Evolutionary conservation across 345 rosid genomes (phyloP).

Genomic region (Conringia planisiliqua): DNA sequence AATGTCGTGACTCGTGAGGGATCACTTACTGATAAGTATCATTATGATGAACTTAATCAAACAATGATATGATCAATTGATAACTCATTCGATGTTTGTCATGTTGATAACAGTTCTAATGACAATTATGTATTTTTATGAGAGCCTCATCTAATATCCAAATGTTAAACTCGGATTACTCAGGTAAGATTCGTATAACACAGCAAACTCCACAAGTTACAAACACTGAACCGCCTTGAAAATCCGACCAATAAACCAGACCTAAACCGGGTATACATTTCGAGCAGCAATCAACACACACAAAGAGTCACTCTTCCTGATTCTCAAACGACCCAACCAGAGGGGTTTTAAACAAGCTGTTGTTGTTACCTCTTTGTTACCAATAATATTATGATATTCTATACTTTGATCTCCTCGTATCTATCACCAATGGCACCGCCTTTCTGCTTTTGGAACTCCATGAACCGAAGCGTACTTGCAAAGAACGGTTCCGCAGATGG

Average conservation of each 20-base stretch:
- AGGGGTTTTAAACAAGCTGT: not conserved
- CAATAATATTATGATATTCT: slow-evolving; percentile 17
- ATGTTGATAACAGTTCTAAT: not conserved
- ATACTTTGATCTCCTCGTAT: slow-evolving; percentile 69
- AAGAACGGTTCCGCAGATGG: slow-evolving; percentile 74
- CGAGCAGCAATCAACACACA: slow-evolving; percentile 17
- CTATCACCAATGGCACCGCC: slow-evolving; percentile 83
- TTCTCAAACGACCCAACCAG: slow-evolving; percentile 4
- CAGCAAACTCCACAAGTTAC: slow-evolving; percentile 19
- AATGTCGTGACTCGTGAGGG: not conserved
- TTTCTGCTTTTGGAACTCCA: slow-evolving; percentile 94
- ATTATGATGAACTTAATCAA: not conserved
- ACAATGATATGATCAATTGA: not conserved
- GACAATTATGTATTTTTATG: not conserved
- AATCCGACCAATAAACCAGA: slow-evolving; percentile 6
- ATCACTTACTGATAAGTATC: not conserved
- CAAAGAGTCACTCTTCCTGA: not conserved
- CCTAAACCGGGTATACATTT: slow-evolving; percentile 14
- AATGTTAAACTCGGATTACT: slow-evolving; percentile 12
- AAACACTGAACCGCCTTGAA: slow-evolving; percentile 4
- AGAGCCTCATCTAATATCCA: not conserved
- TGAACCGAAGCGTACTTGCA: slow-evolving; percentile 67
- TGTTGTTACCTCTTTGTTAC: slow-evolving; percentile 22
- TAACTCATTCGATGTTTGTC: not conserved
- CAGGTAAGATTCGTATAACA: slow-evolving; percentile 19